phyloP scores from a whole-genome alignment of 2,329 filamentous ascomycete genomes.

The Colletotrichum sublineola region DNA sequence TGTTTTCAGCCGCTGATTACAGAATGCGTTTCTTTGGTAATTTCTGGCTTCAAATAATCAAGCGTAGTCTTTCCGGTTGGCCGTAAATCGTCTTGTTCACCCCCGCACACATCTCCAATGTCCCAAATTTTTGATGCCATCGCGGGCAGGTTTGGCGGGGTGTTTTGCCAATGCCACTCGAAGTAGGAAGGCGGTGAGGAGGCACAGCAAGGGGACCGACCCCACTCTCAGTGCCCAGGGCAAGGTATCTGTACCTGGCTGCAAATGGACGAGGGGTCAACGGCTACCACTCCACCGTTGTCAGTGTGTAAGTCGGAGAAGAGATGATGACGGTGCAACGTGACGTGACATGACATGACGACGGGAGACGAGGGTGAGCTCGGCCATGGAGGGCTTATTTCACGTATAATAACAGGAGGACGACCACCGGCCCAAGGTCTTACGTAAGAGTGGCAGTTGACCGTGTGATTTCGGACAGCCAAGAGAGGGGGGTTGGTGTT shows the following conservation, averaged over 20 bases:
- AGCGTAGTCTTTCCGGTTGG: not conserved
- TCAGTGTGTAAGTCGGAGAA: not conserved
- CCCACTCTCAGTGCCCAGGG: not conserved
- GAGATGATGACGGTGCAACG: not conserved
- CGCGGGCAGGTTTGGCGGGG: slow-evolving; percentile 36
- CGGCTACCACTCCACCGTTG: not conserved
- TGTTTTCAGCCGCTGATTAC: not conserved
- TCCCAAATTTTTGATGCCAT: slow-evolving; percentile 31
- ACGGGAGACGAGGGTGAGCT: not conserved
- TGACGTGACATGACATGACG: not conserved
- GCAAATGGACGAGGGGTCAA: slow-evolving; percentile 4
- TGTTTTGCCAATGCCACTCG: not conserved
- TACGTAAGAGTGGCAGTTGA: not conserved
- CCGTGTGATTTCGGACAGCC: not conserved
- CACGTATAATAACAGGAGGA: not conserved
- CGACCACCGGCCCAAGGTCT: not conserved
- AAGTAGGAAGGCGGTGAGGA: slow-evolving; percentile 27
- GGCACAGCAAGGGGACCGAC: not conserved
- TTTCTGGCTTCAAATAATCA: not conserved
- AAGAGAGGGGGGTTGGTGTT: not conserved
- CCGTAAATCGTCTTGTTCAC: not conserved
- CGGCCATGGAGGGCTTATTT: not conserved
- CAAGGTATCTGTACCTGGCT: not conserved
- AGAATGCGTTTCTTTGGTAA: too few species aligned
- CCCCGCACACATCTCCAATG: not conserved